These are phyloP conservation scores for Fraxinus angustifolia DNA, from an alignment of 305 asterid genomes.

Conservation along the genomic window DNA sequence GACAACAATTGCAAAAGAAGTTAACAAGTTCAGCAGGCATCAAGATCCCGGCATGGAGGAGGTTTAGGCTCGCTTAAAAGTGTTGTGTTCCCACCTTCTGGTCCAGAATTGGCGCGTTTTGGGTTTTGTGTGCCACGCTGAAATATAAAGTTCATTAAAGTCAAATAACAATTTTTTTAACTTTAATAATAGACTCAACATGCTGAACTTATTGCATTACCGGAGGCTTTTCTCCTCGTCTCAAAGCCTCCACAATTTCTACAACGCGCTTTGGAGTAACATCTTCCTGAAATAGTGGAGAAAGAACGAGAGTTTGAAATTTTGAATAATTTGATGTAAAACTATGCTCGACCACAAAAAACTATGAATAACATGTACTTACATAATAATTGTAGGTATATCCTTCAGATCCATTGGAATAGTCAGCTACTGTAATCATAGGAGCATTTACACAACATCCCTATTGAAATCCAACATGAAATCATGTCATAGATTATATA, in stretches of 20 bases:
- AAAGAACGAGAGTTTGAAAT: neutral
- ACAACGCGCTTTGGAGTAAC: conserved; percentile 76
- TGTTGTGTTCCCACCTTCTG: conserved; percentile 88
- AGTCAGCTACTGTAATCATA: conserved; percentile 97
- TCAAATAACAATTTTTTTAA: neutral
- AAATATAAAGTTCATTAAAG: conserved; percentile 16
- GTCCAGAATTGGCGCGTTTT: conserved; percentile 66
- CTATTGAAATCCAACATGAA: conserved; percentile 34
- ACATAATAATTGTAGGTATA: conserved; percentile 79
- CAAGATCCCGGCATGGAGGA: conserved; percentile 92
- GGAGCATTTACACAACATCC: conserved; percentile 99
- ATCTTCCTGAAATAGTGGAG: conserved; percentile 69
- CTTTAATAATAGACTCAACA: neutral
- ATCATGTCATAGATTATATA: conserved; percentile 14
- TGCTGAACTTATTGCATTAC: conserved; percentile 40
- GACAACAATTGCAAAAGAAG: conserved; percentile 20
- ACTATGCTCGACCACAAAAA: neutral
- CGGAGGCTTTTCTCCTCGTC: conserved; percentile 91
- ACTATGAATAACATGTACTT: conserved; percentile 27
- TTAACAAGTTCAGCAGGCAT: conserved; percentile 60
- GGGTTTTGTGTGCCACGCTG: conserved; percentile 96
- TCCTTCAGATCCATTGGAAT: conserved; percentile 93
- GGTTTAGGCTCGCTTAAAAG: conserved; percentile 86
- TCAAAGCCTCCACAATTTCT: conserved; percentile 87
- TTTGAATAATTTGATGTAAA: neutral